Conservation (phyloP, 176 grass and related monocot species). For the Hyparrhenia diplandra region DNA sequence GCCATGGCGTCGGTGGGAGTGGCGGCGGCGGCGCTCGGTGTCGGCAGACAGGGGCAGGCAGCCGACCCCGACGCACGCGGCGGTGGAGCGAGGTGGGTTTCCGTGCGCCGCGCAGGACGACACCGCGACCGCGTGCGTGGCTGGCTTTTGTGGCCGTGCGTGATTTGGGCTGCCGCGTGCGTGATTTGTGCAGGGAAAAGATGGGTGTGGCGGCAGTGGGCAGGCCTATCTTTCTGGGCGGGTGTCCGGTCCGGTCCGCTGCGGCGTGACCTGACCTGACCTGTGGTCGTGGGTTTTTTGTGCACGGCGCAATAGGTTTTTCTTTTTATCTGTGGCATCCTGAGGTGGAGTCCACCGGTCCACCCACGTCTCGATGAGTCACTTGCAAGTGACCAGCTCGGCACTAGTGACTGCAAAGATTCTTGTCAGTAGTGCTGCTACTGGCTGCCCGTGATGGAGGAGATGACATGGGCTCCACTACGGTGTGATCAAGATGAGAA, state of each 20-base stretch:
- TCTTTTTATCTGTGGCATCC: too few species aligned
- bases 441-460: not conserved
- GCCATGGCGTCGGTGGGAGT: slow-evolving; percentile 14
- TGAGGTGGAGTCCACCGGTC: not conserved
- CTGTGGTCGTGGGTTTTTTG: not conserved
- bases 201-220: not conserved
- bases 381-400: not conserved
- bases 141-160: slow-evolving; percentile 2
- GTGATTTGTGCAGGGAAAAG: not conserved
- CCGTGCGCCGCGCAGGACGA: not conserved
- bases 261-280: not conserved
- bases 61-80: not conserved
- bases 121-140: not conserved
- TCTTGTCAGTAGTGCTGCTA: not conserved
- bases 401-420: not conserved
- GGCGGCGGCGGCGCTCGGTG: slow-evolving; percentile 10
- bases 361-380: not conserved
- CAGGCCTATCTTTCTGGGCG: slow-evolving; percentile 10
- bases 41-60: not conserved
- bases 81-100: not conserved
- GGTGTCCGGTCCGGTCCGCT: not conserved
- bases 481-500: too few species aligned
- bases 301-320: slow-evolving; percentile 18
- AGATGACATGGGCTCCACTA: too few species aligned
- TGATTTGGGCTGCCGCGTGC: not conserved